Base-by-base conservation (phyloP, 352 stramenopile species). In the Globisporangium heterothallicum region DNA sequence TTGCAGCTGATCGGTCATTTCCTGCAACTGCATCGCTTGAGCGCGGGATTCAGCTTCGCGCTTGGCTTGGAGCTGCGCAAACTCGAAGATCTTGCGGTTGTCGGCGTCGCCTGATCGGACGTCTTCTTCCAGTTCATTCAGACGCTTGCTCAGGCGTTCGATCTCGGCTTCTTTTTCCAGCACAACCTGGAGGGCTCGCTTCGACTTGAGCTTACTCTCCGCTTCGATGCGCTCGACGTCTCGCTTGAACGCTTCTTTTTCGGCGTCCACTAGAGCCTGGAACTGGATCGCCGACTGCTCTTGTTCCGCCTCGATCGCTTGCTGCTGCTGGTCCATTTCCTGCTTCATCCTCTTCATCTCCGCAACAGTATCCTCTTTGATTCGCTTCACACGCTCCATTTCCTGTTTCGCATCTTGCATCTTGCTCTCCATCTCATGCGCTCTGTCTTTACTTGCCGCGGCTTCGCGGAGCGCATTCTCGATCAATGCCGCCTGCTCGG, bases 11-110 rank as follows among this genome's bases (percentile, higher is more conserved):
- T 65, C 49, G 0, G 61, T 59, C 19, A 92, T 50, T 19, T 74
- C 74, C 22, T 86, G 65, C 52, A 92, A 70, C 21, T 81, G 67
- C 6, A 59, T 54, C 8, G 63, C 66, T 47, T 89, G 82, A 9
- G 73, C 65, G 14, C 81, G 70, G 29, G 74, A 62, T 26, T 88
- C 74, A 12, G 77, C 75, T 26, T 95, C 85, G 6, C 85, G 74
- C 24, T 84, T 91, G 4, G 85, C 85, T 59, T 95, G 85, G 36
- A 93, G 62, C 53, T 91, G 78, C 0, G 85, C 85, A 42, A 92
- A 83, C 48, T 94, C 83, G 41, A 95, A 82, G 41, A 95, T 95
- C 48, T 91, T 91, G 32, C 85, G 83, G 56, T 93, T 82, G 47
- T 91, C 85, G 1, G 84, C 80, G 34, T 86, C 84, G 18, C 85